Percentiles rank a stretch among this genome's conserved stretches.
phyloP scores from a whole-genome alignment of 2,329 filamentous ascomycete species.

The Beauveria sp. region DNA sequence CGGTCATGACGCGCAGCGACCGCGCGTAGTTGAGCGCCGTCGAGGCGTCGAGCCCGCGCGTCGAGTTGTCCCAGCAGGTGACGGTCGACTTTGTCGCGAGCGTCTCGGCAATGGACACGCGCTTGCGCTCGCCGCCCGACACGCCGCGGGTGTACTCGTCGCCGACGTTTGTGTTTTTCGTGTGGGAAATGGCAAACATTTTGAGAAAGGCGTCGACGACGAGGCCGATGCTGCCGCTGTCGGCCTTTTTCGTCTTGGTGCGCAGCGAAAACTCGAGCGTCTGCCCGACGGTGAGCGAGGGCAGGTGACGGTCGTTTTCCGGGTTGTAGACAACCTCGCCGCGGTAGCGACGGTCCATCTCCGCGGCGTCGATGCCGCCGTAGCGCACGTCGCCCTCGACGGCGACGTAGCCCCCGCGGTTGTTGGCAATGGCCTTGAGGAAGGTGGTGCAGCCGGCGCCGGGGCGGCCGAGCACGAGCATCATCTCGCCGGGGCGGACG shows the following conservation, averaged over 20 bases:
- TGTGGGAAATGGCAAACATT: constrained; percentile 74
- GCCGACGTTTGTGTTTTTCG: constrained; percentile 67
- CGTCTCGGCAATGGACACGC: constrained; percentile 72
- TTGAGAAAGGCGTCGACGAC: constrained; percentile 64
- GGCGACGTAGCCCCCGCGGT: constrained; percentile 54
- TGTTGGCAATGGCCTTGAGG: constrained; percentile 67
- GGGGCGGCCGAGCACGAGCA: constrained; percentile 54
- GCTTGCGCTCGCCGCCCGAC: constrained; percentile 73
- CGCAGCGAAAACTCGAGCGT: constrained; percentile 67
- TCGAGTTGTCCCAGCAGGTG: constrained; percentile 74
- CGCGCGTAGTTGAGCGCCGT: constrained; percentile 73
- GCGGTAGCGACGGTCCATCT: constrained; percentile 46
- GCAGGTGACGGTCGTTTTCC: constrained; percentile 71
- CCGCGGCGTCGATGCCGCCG: constrained; percentile 38
- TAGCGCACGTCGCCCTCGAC: constrained; percentile 63
- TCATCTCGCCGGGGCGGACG: constrained; percentile 29
- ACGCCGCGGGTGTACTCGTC: constrained; percentile 65
- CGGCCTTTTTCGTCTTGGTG: constrained; percentile 66
- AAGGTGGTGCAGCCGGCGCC: constrained; percentile 72
- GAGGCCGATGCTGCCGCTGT: constrained; percentile 55
- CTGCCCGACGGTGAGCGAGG: constrained; percentile 68
- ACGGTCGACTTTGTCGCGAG: constrained; percentile 66
- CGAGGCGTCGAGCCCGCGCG: constrained; percentile 69
- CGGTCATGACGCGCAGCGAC: constrained; percentile 64
- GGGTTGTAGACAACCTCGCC: constrained; percentile 57